Evolutionary conservation across 129 eudicot genomes (phyloP).

Genomic region (Pseudognaphalium luteoalbum): DNA sequence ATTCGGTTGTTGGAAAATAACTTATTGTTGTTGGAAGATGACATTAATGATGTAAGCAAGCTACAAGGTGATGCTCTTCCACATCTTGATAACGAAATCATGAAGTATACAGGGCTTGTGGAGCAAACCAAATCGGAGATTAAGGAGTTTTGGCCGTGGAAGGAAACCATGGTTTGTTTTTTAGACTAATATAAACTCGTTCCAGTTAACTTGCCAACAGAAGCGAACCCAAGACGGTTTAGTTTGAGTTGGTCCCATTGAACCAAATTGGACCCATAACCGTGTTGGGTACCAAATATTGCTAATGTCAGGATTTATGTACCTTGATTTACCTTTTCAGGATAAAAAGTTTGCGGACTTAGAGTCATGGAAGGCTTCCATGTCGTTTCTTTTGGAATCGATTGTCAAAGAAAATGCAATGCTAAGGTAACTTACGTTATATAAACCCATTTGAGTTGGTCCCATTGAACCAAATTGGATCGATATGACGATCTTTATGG

Average conservation of each 20-base stretch:
- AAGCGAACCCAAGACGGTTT: not conserved
- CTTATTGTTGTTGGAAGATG: constrained; percentile 65
- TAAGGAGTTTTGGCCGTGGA: constrained; percentile 60
- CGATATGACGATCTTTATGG: too few relatives aligned
- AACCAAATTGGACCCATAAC: not conserved
- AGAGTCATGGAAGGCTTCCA: constrained; percentile 62
- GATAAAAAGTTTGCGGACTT: constrained; percentile 51
- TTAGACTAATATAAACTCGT: not conserved
- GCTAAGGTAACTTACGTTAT: constrained; percentile 51
- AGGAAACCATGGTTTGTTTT: constrained; percentile 56
- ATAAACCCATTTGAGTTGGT: not conserved
- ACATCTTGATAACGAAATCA: constrained; percentile 58
- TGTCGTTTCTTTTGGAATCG: constrained; percentile 53
- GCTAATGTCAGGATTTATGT: not conserved
- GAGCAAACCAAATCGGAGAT: constrained; percentile 59
- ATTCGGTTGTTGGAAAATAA: constrained; percentile 69
- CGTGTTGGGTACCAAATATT: constrained; percentile 7
- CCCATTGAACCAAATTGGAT: too few relatives aligned
- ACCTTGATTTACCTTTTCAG: constrained; percentile 34
- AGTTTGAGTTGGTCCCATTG: constrained; percentile 3
- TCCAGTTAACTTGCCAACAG: not conserved
- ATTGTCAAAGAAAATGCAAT: constrained; percentile 56
- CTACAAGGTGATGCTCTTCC: constrained; percentile 59
- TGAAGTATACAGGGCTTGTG: constrained; percentile 46
- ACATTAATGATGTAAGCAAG: constrained; percentile 53